Percentiles rank a stretch among this genome's conserved stretches.
Evolutionary conservation across 306 rosid species (phyloP).

Genomic region (Dalbergia cochinchinensis): DNA sequence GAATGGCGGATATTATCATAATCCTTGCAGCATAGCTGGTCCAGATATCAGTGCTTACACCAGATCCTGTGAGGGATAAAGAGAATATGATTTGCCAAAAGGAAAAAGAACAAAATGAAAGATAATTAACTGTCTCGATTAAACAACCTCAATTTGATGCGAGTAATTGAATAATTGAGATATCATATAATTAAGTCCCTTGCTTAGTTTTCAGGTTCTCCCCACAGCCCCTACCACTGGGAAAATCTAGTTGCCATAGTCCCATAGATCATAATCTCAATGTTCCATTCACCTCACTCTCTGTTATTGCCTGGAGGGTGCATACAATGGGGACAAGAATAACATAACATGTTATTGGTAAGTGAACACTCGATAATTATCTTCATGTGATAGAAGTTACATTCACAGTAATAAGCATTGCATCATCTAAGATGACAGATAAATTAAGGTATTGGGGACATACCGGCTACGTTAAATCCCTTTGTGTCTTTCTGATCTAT

Average conservation of each 20-base stretch:
- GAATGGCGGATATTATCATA: constrained; percentile 64
- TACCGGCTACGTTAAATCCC: constrained; percentile 36
- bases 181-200: too few relatives aligned
- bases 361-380: too few relatives aligned
- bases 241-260: too few relatives aligned
- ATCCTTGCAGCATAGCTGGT: constrained; percentile 69
- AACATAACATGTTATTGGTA: too few relatives aligned
- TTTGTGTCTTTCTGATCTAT: constrained; percentile 37
- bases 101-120: neutral
- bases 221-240: too few relatives aligned
- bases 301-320: too few relatives aligned
- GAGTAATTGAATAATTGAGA: neutral
- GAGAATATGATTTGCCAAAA: neutral
- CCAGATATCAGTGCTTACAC: constrained; percentile 78
- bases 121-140: neutral
- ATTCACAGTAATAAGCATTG: neutral
- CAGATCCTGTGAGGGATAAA: constrained; percentile 58
- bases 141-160: neutral
- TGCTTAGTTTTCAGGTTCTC: too few relatives aligned
- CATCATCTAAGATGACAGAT: neutral
- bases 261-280: too few relatives aligned
- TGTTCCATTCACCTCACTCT: too few relatives aligned
- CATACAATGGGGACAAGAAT: too few relatives aligned
- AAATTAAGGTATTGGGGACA: neutral
- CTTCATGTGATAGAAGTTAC: too few relatives aligned